Conservation (phyloP, 331 rosid genomes). For the Spiraea crenata region DNA sequence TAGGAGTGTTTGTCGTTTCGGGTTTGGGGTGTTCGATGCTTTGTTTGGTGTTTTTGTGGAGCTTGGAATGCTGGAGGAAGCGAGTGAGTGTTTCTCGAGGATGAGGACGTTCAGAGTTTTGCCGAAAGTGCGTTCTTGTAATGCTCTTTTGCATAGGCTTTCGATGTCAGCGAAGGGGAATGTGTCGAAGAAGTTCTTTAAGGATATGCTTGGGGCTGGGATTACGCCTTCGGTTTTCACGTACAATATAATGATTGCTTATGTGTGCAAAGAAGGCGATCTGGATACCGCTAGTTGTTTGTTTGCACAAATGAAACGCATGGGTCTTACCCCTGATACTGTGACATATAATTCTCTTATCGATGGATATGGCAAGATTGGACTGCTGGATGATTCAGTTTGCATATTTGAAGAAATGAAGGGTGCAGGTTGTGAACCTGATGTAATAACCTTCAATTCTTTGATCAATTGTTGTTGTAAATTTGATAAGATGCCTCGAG, state of each 20-base stretch:
- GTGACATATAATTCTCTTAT: slow-evolving; percentile 89
- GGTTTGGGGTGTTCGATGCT: slow-evolving; percentile 75
- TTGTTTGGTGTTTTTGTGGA: slow-evolving; percentile 83
- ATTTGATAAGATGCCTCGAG: slow-evolving; percentile 62
- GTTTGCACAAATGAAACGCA: slow-evolving; percentile 63
- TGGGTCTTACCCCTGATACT: slow-evolving; percentile 59
- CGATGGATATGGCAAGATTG: slow-evolving; percentile 85
- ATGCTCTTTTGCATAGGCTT: slow-evolving; percentile 67
- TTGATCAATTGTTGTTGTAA: slow-evolving; percentile 80
- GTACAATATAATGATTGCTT: slow-evolving; percentile 67
- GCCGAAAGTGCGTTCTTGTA: slow-evolving; percentile 81
- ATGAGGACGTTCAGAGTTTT: slow-evolving; percentile 68
- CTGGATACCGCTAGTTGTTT: slow-evolving; percentile 55
- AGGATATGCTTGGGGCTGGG: slow-evolving; percentile 67
- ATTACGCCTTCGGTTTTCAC: slow-evolving; percentile 72
- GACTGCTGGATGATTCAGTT: slow-evolving; percentile 46
- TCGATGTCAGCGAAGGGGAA: slow-evolving; percentile 57
- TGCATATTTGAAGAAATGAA: slow-evolving; percentile 67
- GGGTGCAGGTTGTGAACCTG: slow-evolving; percentile 63
- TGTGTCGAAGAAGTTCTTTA: slow-evolving; percentile 49
- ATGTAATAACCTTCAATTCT: slow-evolving; percentile 69
- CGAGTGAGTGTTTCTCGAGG: slow-evolving; percentile 61
- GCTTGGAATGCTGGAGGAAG: slow-evolving; percentile 76
- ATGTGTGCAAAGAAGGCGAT: slow-evolving; percentile 72
- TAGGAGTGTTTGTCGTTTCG: slow-evolving; percentile 49